These are phyloP conservation scores for Coccomyxa subellipsoidea DNA, from an alignment of 163 green algal species.

Conservation along the genomic window DNA sequence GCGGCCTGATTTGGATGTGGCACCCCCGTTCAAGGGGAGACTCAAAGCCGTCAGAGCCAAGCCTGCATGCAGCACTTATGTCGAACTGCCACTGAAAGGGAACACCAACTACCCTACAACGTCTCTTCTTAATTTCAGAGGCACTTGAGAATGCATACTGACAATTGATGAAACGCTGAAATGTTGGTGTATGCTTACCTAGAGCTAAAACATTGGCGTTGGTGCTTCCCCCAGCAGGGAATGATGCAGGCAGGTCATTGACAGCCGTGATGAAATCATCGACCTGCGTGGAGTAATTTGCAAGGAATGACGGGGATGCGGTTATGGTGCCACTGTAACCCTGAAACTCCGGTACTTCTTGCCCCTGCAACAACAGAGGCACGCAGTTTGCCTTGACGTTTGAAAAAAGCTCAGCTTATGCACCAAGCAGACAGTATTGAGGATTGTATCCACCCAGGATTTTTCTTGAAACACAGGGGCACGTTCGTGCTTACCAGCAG, in stretches of 20 bases:
- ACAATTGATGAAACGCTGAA: too few relatives aligned
- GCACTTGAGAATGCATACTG: too few relatives aligned
- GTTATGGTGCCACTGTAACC: not conserved
- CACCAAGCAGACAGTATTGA: too few relatives aligned
- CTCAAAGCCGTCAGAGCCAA: not conserved
- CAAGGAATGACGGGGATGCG: not conserved
- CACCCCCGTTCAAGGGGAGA: not conserved
- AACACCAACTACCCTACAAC: too few relatives aligned
- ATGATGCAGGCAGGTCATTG: not conserved
- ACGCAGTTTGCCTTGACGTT: not conserved
- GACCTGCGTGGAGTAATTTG: not conserved
- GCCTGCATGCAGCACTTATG: not conserved
- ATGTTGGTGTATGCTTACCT: not conserved
- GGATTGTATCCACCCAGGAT: too few relatives aligned
- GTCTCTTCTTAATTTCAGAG: too few relatives aligned
- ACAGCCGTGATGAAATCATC: not conserved
- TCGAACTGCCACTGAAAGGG: too few relatives aligned
- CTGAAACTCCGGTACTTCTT: not conserved
- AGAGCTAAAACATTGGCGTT: not conserved
- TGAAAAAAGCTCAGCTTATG: not conserved
- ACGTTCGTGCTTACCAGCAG: slow-evolving; percentile 1
- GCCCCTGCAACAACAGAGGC: not conserved
- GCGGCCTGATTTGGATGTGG: not conserved
- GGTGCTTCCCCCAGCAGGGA: not conserved
- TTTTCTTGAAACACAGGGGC: too few relatives aligned